phyloP scores from a whole-genome alignment of 2,329 filamentous ascomycete species.

The Venturia effusa region DNA sequence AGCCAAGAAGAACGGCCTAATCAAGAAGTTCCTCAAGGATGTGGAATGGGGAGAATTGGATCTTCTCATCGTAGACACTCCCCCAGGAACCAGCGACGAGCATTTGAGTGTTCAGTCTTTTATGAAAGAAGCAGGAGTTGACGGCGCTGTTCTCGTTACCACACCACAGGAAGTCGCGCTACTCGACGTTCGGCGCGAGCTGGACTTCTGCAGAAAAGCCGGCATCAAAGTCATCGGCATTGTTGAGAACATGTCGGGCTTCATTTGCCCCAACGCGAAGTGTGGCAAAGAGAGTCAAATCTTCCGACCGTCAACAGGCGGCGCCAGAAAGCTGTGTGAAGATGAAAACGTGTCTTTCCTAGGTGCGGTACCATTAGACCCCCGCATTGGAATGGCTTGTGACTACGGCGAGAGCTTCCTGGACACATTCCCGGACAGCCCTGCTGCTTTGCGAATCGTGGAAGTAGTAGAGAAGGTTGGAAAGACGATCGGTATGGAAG shows the following conservation, averaged over 20 bases:
- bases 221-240: conserved; percentile 79
- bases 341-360: conserved; percentile 85
- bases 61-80: conserved; percentile 87
- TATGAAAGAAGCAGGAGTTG: conserved; percentile 80
- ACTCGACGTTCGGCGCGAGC: conserved; percentile 90
- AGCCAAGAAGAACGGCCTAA: conserved; percentile 95
- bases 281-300: conserved; percentile 75
- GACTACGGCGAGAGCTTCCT: conserved; percentile 98
- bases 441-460: conserved; percentile 73
- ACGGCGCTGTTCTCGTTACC: conserved; percentile 85
- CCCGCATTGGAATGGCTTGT: conserved; percentile 88
- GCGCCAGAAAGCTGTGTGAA: conserved; percentile 65
- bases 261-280: conserved; percentile 68
- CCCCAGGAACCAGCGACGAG: conserved; percentile 90
- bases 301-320: conserved; percentile 84
- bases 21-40: conserved; percentile 96
- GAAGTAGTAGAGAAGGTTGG: conserved; percentile 67
- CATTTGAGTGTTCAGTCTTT: conserved; percentile 90
- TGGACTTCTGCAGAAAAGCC: conserved; percentile 94
- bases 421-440: conserved; percentile 85
- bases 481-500: conserved; percentile 25
- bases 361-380: conserved; percentile 82
- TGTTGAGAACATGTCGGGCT: conserved; percentile 97
- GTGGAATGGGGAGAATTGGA: conserved; percentile 96
- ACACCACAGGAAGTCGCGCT: conserved; percentile 91